Conservation (phyloP, 2,329 filamentous ascomycete genomes). For the Daldinia sp. region DNA sequence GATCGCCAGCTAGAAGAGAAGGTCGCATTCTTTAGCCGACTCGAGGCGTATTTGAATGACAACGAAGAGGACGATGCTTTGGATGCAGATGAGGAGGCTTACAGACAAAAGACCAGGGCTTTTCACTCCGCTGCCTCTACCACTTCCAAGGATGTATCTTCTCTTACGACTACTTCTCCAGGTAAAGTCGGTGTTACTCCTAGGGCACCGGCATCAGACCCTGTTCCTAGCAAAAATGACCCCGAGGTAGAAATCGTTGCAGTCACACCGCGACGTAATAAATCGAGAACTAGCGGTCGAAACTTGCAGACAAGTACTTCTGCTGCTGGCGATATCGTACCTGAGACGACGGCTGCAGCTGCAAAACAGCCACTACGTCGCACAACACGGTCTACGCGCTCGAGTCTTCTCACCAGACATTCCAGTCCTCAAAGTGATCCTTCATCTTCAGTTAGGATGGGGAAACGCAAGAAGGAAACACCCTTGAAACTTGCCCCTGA, state of each 20-base stretch:
- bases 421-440: constrained; percentile 34
- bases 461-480: constrained; percentile 57
- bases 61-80: constrained; percentile 48
- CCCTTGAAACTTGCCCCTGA: constrained; percentile 58
- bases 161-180: not conserved
- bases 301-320: constrained; percentile 1
- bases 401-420: constrained; percentile 17
- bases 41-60: constrained; percentile 47
- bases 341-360: constrained; percentile 31
- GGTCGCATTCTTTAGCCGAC: constrained; percentile 55
- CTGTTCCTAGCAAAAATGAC: constrained; percentile 17
- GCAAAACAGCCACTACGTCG: constrained; percentile 20
- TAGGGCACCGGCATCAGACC: constrained; percentile 30
- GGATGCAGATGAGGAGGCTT: constrained; percentile 48
- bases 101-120: constrained; percentile 43
- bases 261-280: constrained; percentile 30
- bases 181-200: not conserved
- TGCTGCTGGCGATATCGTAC: constrained; percentile 19
- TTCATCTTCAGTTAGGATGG: constrained; percentile 43
- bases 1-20: constrained; percentile 52
- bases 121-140: constrained; percentile 36
- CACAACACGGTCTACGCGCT: constrained; percentile 16
- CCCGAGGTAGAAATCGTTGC: constrained; percentile 37
- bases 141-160: constrained; percentile 33
- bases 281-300: not conserved